Evolutionary conservation across 2,329 filamentous ascomycete species (phyloP).

Genomic region (Dendryphion nanum): DNA sequence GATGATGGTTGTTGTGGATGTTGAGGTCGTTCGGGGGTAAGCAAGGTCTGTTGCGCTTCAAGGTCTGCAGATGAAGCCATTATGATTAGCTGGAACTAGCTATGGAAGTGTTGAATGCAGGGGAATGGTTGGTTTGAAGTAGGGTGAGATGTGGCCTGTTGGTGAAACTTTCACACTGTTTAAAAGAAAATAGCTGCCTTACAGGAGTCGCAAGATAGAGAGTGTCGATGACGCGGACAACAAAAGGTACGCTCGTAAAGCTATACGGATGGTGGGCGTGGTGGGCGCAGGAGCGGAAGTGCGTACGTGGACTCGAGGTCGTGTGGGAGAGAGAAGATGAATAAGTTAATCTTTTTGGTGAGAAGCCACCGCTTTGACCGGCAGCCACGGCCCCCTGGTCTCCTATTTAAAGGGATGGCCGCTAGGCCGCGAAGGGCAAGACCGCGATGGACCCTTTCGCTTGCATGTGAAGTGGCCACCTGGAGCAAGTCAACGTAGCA

Average conservation of each 20-base stretch:
- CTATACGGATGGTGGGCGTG: no score
- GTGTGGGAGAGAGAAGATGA: conserved; percentile 2
- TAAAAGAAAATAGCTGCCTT: no score
- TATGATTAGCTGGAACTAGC: conserved; percentile 25
- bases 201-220: conserved; percentile 13
- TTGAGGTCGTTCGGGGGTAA: conserved; percentile 16
- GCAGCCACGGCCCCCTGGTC: background rate
- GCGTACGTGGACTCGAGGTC: conserved; percentile 6
- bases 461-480: no score
- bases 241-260: conserved; percentile 5
- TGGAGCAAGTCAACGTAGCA: no score
- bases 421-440: no score
- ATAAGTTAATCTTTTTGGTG: conserved; percentile 3
- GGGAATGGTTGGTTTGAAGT: background rate
- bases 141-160: conserved; percentile 31
- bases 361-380: conserved; percentile 2
- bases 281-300: conserved; percentile 9
- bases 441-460: no score
- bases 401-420: no score
- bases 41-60: conserved; percentile 26
- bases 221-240: conserved; percentile 24
- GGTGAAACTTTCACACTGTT: no score
- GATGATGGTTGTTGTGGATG: conserved; percentile 1
- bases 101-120: conserved; percentile 6
- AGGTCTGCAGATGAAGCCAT: conserved; percentile 23